Evolutionary conservation across 2,329 filamentous ascomycete species (phyloP).

Genomic region (Paecilomyces formosus): DNA sequence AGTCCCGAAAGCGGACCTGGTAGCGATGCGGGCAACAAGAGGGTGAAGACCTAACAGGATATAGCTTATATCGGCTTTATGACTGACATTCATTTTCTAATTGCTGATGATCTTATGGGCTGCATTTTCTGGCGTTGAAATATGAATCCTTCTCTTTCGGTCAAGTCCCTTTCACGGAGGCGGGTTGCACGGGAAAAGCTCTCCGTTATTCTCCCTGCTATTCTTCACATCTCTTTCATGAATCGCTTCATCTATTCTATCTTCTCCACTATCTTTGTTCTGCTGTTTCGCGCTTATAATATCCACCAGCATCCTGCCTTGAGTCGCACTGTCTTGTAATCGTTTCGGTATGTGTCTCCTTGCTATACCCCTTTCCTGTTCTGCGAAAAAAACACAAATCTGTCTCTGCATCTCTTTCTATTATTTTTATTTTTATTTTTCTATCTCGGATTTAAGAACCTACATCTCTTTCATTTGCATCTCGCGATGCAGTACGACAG

Average conservation of each 20-base stretch:
- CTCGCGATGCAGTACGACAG: background rate
- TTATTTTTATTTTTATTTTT: too few relatives aligned
- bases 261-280: background rate
- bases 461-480: background rate
- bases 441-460: background rate
- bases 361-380: background rate
- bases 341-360: background rate
- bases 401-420: background rate
- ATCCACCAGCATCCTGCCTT: background rate
- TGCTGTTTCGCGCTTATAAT: background rate
- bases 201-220: background rate
- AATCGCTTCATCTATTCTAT: background rate
- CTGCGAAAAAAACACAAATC: background rate
- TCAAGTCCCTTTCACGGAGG: background rate
- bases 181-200: background rate
- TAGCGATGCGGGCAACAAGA: conserved; percentile 27
- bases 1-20: conserved; percentile 30
- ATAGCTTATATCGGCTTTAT: background rate
- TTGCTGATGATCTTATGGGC: background rate
- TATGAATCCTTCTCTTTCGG: background rate
- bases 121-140: background rate
- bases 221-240: background rate
- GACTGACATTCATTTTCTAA: background rate
- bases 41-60: conserved; percentile 29
- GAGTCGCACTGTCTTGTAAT: background rate